phyloP scores from a whole-genome alignment of 345 rosid genomes.

The Rhodamnia rubescens region DNA sequence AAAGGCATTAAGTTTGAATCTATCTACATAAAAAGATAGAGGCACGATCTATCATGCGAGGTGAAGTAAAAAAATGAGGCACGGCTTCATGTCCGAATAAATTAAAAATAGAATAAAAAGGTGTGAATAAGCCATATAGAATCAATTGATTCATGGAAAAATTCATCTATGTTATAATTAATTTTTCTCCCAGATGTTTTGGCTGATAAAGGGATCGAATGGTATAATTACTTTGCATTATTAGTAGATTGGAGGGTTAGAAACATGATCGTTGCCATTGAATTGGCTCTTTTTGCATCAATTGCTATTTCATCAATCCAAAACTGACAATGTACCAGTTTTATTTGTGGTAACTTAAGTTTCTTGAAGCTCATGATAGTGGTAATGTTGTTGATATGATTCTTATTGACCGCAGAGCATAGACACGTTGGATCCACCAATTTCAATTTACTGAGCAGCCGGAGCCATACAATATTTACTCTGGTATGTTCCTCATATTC shows the following conservation, averaged over 20 bases:
- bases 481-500: constrained; percentile 44
- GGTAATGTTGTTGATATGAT: neutral
- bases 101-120: neutral
- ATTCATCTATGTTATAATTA: neutral
- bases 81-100: neutral
- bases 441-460: constrained; percentile 94
- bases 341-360: neutral
- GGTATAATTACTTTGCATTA: neutral
- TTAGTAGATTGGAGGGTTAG: neutral
- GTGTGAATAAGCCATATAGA: neutral
- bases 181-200: neutral
- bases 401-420: constrained; percentile 55
- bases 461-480: constrained; percentile 99
- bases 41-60: neutral
- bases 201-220: neutral
- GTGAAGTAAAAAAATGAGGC: neutral
- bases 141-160: neutral
- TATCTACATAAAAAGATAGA: neutral
- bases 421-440: constrained; percentile 98
- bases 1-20: neutral
- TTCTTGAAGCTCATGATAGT: neutral
- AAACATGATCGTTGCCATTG: neutral
- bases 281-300: neutral
- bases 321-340: neutral
- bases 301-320: neutral